Evolutionary conservation across 441 rosid species (phyloP).

Genomic region (Viola pubescens): DNA sequence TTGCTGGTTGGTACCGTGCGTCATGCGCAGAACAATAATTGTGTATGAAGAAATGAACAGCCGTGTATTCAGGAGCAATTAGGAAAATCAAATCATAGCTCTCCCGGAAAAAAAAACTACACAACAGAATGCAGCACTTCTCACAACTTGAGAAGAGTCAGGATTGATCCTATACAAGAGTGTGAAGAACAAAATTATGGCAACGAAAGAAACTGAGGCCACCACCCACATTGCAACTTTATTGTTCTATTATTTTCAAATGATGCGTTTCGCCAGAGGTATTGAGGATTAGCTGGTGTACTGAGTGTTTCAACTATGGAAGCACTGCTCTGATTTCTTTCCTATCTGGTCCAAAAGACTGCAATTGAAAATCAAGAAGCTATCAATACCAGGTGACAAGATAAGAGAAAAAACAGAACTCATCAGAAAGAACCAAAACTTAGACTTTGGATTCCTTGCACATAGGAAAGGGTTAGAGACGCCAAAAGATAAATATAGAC

Average conservation of each 20-base stretch:
- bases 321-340: constrained; percentile 67
- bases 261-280: background rate
- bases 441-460: too few species aligned
- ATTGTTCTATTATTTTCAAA: constrained; percentile 20
- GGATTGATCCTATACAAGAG: constrained; percentile 19
- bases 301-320: constrained; percentile 27
- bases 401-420: background rate
- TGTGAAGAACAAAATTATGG: constrained; percentile 11
- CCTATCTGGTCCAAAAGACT: constrained; percentile 84
- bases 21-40: background rate
- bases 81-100: constrained; percentile 6
- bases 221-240: constrained; percentile 18
- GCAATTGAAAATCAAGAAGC: constrained; percentile 24
- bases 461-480: too few species aligned
- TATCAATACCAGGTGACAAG: constrained; percentile 1
- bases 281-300: background rate
- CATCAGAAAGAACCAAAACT: too few species aligned
- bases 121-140: background rate
- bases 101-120: background rate
- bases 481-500: too few species aligned
- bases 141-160: constrained; percentile 10
- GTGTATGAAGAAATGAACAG: constrained; percentile 1
- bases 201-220: constrained; percentile 9
- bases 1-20: too few species aligned
- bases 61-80: constrained; percentile 11